These are phyloP conservation scores for Penicillium goetzii DNA, from an alignment of 495 filamentous ascomycete genomes.

Conservation along the genomic window DNA sequence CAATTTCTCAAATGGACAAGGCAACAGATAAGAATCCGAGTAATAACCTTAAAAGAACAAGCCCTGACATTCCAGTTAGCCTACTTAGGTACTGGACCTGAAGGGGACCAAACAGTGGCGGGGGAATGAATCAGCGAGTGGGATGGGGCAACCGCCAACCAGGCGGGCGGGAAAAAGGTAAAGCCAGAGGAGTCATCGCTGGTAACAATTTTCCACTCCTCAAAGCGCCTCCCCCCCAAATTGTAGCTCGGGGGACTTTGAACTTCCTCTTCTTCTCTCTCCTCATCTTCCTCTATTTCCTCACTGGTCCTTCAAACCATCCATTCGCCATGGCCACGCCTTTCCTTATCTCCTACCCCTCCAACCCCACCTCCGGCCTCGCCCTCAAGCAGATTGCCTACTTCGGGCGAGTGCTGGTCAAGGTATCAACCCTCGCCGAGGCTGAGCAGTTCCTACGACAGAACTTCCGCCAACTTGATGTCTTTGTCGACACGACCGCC, in stretches of 20 bases:
- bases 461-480: conserved; percentile 66
- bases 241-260: conserved; percentile 14
- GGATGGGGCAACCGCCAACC: conserved; percentile 3
- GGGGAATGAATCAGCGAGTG: conserved; percentile 3
- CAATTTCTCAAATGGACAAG: neutral
- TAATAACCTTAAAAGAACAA: neutral
- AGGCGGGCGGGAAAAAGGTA: conserved; percentile 13
- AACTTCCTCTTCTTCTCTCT: conserved; percentile 8
- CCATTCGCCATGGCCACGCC: conserved; percentile 51
- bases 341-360: conserved; percentile 53
- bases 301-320: conserved; percentile 6
- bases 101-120: neutral
- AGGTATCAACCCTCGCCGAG: conserved; percentile 61
- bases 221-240: conserved; percentile 5
- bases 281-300: conserved; percentile 8
- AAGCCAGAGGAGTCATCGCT: conserved; percentile 24
- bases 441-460: conserved; percentile 69
- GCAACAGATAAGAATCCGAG: neutral
- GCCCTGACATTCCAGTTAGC: neutral
- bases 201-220: conserved; percentile 7
- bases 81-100: neutral
- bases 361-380: conserved; percentile 55
- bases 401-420: conserved; percentile 75
- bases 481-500: conserved; percentile 76
- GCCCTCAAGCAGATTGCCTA: conserved; percentile 72